A percentile compares a stretch with the other conserved stretches of the same genome.
Evolutionary conservation across 192 early-diverging fungal genomes (phyloP).

Genomic region (Obelidium mucronatum): DNA sequence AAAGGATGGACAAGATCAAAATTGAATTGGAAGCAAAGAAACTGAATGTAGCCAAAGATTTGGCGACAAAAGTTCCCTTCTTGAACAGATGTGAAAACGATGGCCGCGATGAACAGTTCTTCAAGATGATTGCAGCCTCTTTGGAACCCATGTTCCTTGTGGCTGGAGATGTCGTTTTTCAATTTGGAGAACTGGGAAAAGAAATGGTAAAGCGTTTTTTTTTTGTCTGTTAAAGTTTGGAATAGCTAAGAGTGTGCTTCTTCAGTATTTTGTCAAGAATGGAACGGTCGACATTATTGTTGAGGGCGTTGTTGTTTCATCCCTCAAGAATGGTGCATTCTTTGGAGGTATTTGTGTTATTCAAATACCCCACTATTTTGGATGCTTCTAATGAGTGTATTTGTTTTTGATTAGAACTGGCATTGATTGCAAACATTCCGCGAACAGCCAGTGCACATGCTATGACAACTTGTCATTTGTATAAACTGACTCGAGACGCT

Average conservation of each 20-base stretch:
- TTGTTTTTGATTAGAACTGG: too few relatives aligned
- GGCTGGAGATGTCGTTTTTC: conserved; percentile 50
- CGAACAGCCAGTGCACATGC: too few relatives aligned
- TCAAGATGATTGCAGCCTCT: conserved; percentile 41
- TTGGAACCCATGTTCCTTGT: conserved; percentile 44
- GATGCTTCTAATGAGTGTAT: too few relatives aligned
- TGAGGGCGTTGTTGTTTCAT: conserved; percentile 24
- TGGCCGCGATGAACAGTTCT: conserved; percentile 49
- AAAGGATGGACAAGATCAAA: conserved; percentile 48
- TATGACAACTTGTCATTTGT: neutral
- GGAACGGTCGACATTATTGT: conserved; percentile 51
- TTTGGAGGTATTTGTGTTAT: conserved; percentile 53
- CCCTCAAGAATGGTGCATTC: conserved; percentile 40
- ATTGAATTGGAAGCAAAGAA: conserved; percentile 41
- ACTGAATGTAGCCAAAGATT: conserved; percentile 13
- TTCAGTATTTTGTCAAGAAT: conserved; percentile 48
- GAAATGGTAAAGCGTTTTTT: neutral
- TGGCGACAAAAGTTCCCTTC: conserved; percentile 53
- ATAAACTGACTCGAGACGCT: neutral
- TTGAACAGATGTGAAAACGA: conserved; percentile 43
- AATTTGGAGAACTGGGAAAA: conserved; percentile 33
- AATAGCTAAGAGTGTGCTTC: neutral
- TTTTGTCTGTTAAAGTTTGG: neutral
- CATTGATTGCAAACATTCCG: too few relatives aligned
- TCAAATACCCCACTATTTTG: too few relatives aligned